A percentile compares a stretch with the other conserved stretches of the same genome.
Evolutionary conservation across 257 asterid species (phyloP).

Genomic region (Penstemon newberryi): DNA sequence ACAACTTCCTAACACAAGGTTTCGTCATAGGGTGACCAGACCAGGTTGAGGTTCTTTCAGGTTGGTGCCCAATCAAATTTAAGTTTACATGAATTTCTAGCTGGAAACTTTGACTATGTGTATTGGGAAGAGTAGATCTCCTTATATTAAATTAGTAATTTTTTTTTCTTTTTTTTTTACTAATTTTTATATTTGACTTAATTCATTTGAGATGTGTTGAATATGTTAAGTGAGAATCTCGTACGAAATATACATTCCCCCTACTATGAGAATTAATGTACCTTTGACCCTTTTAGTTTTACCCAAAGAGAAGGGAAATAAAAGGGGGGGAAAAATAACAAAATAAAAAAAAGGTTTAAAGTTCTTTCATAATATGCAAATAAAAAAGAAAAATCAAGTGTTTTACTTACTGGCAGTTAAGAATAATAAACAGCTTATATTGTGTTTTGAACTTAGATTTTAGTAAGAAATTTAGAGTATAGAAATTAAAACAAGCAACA

Average conservation of each 20-base stretch:
- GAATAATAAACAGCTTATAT: no score
- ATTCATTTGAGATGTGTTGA: no score
- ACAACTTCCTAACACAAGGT: no score
- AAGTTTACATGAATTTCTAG: background rate
- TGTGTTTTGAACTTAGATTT: no score
- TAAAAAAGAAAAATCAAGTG: no score
- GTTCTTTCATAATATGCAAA: no score
- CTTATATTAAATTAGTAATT: background rate
- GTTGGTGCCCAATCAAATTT: conserved; percentile 20
- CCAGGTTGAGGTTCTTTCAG: background rate
- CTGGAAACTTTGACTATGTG: conserved; percentile 1
- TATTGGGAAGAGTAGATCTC: background rate
- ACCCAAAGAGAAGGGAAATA: background rate
- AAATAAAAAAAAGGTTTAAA: no score
- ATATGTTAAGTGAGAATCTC: no score
- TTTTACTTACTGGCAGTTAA: no score
- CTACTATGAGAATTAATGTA: background rate
- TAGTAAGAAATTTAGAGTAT: no score
- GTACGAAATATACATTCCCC: background rate
- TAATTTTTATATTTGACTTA: no score
- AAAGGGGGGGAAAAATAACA: background rate
- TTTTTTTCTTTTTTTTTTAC: background rate
- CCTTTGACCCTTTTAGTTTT: background rate
- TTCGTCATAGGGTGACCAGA: background rate
- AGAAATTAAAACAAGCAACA: no score